A percentile compares a stretch with the other conserved stretches of the same genome.
Conservation (phyloP, 345 rosid genomes). For the Populus tremula region DNA sequence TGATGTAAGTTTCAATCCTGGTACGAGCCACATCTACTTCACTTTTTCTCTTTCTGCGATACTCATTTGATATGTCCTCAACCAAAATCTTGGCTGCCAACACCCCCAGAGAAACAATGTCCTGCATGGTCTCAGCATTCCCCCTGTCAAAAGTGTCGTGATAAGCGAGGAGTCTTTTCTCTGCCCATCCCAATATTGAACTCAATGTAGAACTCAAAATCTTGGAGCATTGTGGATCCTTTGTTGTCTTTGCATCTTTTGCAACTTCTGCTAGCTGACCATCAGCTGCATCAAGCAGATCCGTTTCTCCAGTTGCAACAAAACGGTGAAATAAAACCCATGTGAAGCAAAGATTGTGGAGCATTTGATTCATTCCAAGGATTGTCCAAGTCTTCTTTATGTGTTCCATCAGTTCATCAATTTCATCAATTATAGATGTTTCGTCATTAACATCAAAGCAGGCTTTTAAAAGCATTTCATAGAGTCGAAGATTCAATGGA, state of each 20-base stretch:
- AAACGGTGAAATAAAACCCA: conserved; percentile 90
- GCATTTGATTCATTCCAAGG: conserved; percentile 80
- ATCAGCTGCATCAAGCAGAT: conserved; percentile 74
- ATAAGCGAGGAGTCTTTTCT: conserved; percentile 92
- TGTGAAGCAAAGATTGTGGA: conserved; percentile 81
- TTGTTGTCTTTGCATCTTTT: conserved; percentile 84
- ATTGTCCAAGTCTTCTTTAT: conserved; percentile 94
- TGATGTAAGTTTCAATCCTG: conserved; percentile 90
- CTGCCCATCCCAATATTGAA: conserved; percentile 93
- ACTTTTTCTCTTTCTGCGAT: conserved; percentile 79
- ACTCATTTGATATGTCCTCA: conserved; percentile 93
- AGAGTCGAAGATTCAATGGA: conserved; percentile 80
- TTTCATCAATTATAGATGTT: conserved; percentile 72
- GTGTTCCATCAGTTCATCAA: conserved; percentile 94
- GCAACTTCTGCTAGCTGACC: conserved; percentile 81
- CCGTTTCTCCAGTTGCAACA: conserved; percentile 78
- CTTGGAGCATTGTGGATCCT: conserved; percentile 81
- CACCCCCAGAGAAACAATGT: conserved; percentile 83
- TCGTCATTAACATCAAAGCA: conserved; percentile 74
- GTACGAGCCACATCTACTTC: conserved; percentile 80
- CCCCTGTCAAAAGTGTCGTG: conserved; percentile 82
- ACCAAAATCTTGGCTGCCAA: conserved; percentile 84
- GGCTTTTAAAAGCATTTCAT: conserved; percentile 82
- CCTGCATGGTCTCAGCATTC: conserved; percentile 70
- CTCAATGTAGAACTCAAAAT: conserved; percentile 78